Conservation (phyloP, 176 grass and related monocot genomes). For the Microstegium vimineum region DNA sequence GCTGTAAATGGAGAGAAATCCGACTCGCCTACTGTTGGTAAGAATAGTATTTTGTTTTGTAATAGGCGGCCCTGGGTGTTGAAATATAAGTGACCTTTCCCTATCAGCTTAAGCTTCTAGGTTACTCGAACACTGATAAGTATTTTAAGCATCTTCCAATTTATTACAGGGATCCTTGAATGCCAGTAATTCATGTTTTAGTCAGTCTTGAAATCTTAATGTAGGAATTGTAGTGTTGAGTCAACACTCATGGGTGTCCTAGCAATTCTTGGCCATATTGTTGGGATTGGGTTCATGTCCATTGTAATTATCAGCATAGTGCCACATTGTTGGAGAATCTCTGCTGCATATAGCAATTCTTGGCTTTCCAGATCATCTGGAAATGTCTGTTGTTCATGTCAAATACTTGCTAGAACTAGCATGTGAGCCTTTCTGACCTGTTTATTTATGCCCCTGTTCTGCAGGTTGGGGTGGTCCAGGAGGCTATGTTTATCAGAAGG, state of each 20-base stretch:
- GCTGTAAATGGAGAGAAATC: conserved; percentile 77
- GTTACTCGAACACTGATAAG: not conserved
- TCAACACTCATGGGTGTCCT: not conserved
- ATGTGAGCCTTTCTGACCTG: not conserved
- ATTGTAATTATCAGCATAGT: not conserved
- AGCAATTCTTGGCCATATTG: no score
- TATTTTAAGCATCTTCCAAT: not conserved
- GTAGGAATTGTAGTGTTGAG: not conserved
- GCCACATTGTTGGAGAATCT: not conserved
- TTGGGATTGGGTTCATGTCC: not conserved
- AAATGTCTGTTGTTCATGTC: not conserved
- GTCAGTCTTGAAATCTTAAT: not conserved
- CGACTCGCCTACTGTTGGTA: conserved; percentile 69
- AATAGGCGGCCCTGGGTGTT: not conserved
- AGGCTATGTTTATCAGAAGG: conserved; percentile 91
- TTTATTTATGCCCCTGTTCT: conserved; percentile 1
- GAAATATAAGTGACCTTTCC: not conserved
- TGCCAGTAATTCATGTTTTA: not conserved
- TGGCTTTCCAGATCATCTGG: not conserved
- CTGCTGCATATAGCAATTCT: not conserved
- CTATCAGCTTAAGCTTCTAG: not conserved
- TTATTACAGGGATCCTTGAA: not conserved
- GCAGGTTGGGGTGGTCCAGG: conserved; percentile 78
- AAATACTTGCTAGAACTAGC: not conserved
- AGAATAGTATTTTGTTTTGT: conserved; percentile 9